Evolutionary conservation across 202 grass and related monocot genomes (phyloP), one percentile per base, ranked within the genome.

Genomic region (Dendrocalamus latiflorus): DNA sequence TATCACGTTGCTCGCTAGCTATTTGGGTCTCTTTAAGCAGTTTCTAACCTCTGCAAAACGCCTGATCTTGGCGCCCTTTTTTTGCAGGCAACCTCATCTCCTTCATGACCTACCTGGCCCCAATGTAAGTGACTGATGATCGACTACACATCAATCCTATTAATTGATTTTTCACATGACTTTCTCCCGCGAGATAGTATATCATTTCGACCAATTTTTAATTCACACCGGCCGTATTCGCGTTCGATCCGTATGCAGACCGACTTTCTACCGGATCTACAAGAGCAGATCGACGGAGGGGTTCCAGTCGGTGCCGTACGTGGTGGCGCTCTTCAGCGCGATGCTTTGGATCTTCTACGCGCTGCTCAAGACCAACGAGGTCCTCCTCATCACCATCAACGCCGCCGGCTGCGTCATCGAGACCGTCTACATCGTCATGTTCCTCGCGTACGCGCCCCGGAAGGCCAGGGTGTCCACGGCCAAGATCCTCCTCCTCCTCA

Each of bases 261-360:
- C 95, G 14, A 98, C 92, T 11, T 98, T 98, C 70, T 93, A 91
- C 39, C 86, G 92, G 14, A 77, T 97, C 17, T 94, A 91, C 69
- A 89, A 67, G 38, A 91, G 70, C 79, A 94, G 93, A 87, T 91
- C 92, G 10, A 98, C 90, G 0, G 88, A 93, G 62, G 94, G 92
- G 0, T 97, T 97, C 63, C 92, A 97, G 38, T 94, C 95, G 0
- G 75, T 97, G 68, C 95, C 95, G 2, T 97, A 97, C 33, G 90
- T 97, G 14, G 92, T 97, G 17, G 95, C 92, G 2, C 90, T 97
- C 0, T 94, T 97, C 68, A 97, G 95, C 33, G 75, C 88, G 1
- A 94, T 90, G 92, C 57, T 97, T 4, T 97, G 92, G 95, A 94
- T 97, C 77, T 94, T 76, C 83, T 97, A 97, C 56, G 95, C 95